These are phyloP conservation scores for Manihot esculenta DNA, from an alignment of 441 rosid species.

Conservation along the genomic window DNA sequence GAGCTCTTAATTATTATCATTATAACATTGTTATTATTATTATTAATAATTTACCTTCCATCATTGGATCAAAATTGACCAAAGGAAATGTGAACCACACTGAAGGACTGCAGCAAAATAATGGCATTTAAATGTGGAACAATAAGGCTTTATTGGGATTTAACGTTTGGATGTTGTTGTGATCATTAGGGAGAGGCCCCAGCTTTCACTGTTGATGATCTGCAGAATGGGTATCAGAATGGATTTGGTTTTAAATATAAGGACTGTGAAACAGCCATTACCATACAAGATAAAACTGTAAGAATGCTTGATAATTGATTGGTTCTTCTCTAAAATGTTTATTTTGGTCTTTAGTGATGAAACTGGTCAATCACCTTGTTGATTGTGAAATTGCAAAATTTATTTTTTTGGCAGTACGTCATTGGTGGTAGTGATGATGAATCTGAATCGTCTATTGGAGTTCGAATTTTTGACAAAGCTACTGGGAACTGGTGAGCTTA, in stretches of 20 bases:
- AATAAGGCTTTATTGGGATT: constrained; percentile 11
- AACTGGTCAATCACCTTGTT: constrained; percentile 25
- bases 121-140: constrained; percentile 3
- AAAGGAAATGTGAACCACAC: neutral
- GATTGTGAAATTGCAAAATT: constrained; percentile 4
- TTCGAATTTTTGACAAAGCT: constrained; percentile 52
- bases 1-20: constrained; percentile 42
- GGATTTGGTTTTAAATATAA: constrained; percentile 49
- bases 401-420: constrained; percentile 47
- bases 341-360: constrained; percentile 2
- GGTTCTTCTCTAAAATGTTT: constrained; percentile 5
- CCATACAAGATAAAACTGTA: constrained; percentile 61
- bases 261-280: constrained; percentile 33
- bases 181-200: constrained; percentile 76
- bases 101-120: neutral
- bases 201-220: constrained; percentile 48
- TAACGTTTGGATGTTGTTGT: constrained; percentile 22
- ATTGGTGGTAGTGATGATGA: constrained; percentile 54
- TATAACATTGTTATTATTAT: neutral
- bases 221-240: constrained; percentile 42
- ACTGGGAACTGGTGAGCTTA: constrained; percentile 56
- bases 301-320: constrained; percentile 23
- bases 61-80: neutral
- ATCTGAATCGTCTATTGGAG: constrained; percentile 47
- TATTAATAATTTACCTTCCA: too few relatives aligned